Evolutionary conservation across 2,329 filamentous ascomycete genomes (phyloP).

Genomic region (Ceratocystis harringtonii): DNA sequence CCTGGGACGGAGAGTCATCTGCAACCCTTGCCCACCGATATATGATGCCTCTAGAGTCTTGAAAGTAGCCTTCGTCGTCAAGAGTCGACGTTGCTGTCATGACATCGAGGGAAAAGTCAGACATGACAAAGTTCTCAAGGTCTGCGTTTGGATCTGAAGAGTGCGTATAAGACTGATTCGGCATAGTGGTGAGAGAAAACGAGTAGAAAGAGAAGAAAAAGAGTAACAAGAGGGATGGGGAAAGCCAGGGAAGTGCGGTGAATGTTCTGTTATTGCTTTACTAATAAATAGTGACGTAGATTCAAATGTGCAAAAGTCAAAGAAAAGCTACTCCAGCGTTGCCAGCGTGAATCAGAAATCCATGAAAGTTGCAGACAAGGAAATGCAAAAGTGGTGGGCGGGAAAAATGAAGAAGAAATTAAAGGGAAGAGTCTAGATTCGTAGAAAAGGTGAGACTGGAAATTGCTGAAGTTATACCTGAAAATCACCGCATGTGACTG

Average conservation of each 20-base stretch:
- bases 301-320: neutral
- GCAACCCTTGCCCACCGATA: neutral
- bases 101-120: neutral
- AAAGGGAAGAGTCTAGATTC: no score
- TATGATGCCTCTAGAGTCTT: neutral
- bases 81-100: neutral
- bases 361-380: neutral
- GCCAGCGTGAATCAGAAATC: neutral
- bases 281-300: neutral
- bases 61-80: neutral
- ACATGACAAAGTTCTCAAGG: neutral
- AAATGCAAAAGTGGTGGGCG: neutral
- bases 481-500: neutral
- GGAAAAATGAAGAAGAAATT: neutral
- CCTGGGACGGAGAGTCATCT: neutral
- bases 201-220: neutral
- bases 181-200: neutral
- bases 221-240: neutral
- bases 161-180: neutral
- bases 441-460: neutral
- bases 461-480: neutral
- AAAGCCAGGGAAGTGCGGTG: neutral
- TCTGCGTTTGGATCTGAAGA: neutral
- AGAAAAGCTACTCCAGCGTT: neutral
- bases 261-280: neutral